Evolutionary conservation across 139 green algal genomes (phyloP), one percentile per base, ranked within the genome.

Genomic region (Marvania coccoides): DNA sequence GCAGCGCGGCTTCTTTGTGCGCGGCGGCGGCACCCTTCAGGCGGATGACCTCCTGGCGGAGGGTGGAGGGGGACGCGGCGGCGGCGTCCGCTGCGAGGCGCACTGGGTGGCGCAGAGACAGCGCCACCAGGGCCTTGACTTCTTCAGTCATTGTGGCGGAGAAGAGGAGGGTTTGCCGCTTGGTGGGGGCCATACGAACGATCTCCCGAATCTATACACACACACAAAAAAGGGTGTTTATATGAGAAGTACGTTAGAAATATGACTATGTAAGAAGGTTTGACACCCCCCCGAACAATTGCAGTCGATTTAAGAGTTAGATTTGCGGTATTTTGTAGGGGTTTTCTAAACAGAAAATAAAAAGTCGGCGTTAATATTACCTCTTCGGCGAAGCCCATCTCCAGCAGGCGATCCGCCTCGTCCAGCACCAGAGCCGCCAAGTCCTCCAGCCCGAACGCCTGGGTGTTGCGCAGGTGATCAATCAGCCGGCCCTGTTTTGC

Each of bases 101-200:
- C 38, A 97, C 91, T 0, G 93, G 93, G 47, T 85, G 70, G 55
- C 81, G 82, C 15, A 98, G 74, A 2, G 71, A 86, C 14, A 98
- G 67, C 5, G 75, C 56, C 19, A 87, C 81, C 47, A 98, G 89
- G 40, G 78, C 56, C 29, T 76, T 55, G 42, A 96, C 89, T 35
- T 89, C 72, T 47, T 85, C 75, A 0, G 79, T 87, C 71, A 92
- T 85, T 28, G 84, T 90, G 15, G 84, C 73, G 35, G 75, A 88
- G 76, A 97, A 99, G 14, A 98, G 82, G 76, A 99, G 80, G 13
- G 93, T 98, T 80, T 99, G 94, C 5, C 93, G 79, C 67, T 85
- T 80, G 45, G 73, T 71, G n/a, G 94, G 94, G 23, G 90, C 82
- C 61, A 87, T 70, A 12, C 68, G 61, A 51, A 98, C 71, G 37